Evolutionary conservation across 1,284 basidiomycete genomes (phyloP).

Genomic region (Cryptococcus sp.): DNA sequence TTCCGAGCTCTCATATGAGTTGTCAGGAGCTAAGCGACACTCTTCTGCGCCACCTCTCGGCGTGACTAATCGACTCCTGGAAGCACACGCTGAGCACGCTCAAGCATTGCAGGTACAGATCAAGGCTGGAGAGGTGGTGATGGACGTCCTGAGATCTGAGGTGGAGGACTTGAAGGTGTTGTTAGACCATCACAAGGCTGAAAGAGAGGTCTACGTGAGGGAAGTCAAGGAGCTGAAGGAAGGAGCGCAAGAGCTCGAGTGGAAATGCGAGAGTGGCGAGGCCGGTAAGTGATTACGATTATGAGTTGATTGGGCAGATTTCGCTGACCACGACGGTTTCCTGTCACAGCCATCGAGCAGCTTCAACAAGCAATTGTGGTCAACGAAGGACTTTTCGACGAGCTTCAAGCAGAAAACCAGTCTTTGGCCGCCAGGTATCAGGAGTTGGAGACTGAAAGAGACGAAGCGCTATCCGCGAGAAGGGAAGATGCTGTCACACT

Average conservation of each 20-base stretch:
- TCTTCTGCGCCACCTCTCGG: constrained; percentile 27
- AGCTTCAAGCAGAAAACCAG: constrained; percentile 18
- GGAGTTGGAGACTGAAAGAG: constrained; percentile 5
- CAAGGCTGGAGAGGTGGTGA: constrained; percentile 16
- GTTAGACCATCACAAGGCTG: constrained; percentile 11
- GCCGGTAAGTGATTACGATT: no score
- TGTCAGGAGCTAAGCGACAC: constrained; percentile 7
- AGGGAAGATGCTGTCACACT: background rate
- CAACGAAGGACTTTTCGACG: constrained; percentile 31
- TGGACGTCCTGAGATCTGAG: constrained; percentile 21
- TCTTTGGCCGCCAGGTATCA: constrained; percentile 9
- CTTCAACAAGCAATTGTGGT: constrained; percentile 25
- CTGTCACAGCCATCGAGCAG: constrained; percentile 21
- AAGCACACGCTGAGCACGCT: constrained; percentile 25
- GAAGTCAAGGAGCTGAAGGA: constrained; percentile 6
- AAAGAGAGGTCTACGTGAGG: constrained; percentile 7
- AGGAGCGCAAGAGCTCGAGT: constrained; percentile 10
- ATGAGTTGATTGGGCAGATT: background rate
- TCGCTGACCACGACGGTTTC: background rate
- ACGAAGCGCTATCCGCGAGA: background rate
- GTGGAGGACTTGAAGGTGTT: constrained; percentile 9
- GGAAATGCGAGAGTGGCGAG: constrained; percentile 2
- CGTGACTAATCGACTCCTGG: constrained; percentile 13
- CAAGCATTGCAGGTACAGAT: constrained; percentile 21
- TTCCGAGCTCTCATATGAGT: constrained; percentile 1